phyloP scores from a whole-genome alignment of 169 alveolate genomes.

The Miamiensis avidus region DNA sequence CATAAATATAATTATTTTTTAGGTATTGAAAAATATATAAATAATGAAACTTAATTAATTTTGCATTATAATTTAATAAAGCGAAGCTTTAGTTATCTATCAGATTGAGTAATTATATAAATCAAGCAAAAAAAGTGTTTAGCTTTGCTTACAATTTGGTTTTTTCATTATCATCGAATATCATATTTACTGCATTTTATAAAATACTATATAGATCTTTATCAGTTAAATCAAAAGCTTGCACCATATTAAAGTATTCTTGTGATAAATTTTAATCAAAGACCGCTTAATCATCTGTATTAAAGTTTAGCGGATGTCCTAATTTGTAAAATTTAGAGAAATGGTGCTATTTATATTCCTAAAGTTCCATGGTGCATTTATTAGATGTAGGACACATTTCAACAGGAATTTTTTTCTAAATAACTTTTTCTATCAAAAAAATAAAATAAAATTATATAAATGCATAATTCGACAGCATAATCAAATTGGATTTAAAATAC shows the following conservation, averaged over 20 bases:
- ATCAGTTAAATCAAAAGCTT: not conserved
- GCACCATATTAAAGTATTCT: constrained; percentile 1
- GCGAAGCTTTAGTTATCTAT: too few species aligned
- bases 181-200: not conserved
- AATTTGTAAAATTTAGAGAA: constrained; percentile 10
- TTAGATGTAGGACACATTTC: constrained; percentile 77
- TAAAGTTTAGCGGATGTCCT: constrained; percentile 13
- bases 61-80: too few species aligned
- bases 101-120: too few species aligned
- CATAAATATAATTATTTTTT: too few species aligned
- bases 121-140: too few species aligned
- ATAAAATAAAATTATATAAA: too few species aligned
- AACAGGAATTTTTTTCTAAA: constrained; percentile 50
- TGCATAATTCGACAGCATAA: too few species aligned
- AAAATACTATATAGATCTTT: not conserved
- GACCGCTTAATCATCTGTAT: constrained; percentile 40
- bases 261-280: constrained; percentile 20
- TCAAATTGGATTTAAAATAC: not conserved
- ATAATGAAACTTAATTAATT: too few species aligned
- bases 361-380: constrained; percentile 24
- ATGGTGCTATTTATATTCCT: constrained; percentile 21
- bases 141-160: too few species aligned
- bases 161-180: not conserved
- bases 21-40: too few species aligned
- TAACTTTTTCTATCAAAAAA: constrained; percentile 8